Evolutionary conservation across 768 basidiomycete species (phyloP).

Genomic region (Chalciporus chontae): DNA sequence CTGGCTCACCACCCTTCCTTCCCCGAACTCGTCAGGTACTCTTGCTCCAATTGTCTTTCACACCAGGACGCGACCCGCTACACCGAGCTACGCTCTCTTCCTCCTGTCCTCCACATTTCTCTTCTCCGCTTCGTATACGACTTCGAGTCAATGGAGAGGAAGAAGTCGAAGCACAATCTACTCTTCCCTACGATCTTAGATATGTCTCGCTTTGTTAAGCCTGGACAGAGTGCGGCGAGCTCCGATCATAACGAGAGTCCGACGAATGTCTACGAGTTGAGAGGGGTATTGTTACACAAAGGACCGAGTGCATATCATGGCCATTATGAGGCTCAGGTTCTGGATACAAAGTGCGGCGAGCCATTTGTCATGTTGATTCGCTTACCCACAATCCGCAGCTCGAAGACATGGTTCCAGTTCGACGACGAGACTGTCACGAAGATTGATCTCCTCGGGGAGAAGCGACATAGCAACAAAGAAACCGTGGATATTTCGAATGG

Average conservation of each 20-base stretch:
- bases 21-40: slow-evolving; percentile 51
- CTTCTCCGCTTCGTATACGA: slow-evolving; percentile 93
- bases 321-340: slow-evolving; percentile 85
- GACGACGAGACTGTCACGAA: slow-evolving; percentile 84
- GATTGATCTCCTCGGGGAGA: slow-evolving; percentile 53
- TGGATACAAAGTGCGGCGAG: slow-evolving; percentile 57
- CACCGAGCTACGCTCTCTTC: slow-evolving; percentile 65
- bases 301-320: slow-evolving; percentile 91
- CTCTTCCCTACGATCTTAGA: slow-evolving; percentile 72
- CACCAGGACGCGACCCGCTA: slow-evolving; percentile 80
- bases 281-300: slow-evolving; percentile 84
- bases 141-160: slow-evolving; percentile 69
- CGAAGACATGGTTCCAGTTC: slow-evolving; percentile 82
- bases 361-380: neutral
- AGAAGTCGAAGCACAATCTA: slow-evolving; percentile 81
- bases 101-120: slow-evolving; percentile 89
- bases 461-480: slow-evolving; percentile 32
- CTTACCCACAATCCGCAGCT: slow-evolving; percentile 36
- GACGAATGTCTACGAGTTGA: slow-evolving; percentile 67
- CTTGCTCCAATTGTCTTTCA: slow-evolving; percentile 68
- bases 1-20: neutral
- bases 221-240: slow-evolving; percentile 23
- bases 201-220: slow-evolving; percentile 61
- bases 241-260: slow-evolving; percentile 13
- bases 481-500: slow-evolving; percentile 25